A percentile compares a stretch with the other conserved stretches of the same genome.
Evolutionary conservation across 2,329 filamentous ascomycete species (phyloP).

Genomic region (Purpureocillium lavendulum): DNA sequence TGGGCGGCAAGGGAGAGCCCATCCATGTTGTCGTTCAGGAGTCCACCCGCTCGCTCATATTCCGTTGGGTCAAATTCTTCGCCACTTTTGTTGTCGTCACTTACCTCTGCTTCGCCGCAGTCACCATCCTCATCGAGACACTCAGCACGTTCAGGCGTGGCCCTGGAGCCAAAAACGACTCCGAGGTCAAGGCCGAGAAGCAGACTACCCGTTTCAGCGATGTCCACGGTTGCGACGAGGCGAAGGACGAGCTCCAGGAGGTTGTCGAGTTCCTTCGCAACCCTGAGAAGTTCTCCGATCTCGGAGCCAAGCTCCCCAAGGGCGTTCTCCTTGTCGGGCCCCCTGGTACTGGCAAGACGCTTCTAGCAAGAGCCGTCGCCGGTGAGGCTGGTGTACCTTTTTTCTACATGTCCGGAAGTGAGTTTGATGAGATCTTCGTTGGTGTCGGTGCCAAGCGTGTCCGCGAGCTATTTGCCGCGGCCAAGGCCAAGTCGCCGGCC

Average conservation of each 20-base stretch:
- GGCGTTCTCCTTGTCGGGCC: constrained; percentile 92
- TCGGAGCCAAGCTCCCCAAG: constrained; percentile 94
- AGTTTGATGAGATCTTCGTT: constrained; percentile 98
- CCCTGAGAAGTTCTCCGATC: constrained; percentile 84
- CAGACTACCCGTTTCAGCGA: constrained; percentile 88
- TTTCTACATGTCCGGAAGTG: constrained; percentile 99
- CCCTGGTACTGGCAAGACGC: constrained; percentile 94
- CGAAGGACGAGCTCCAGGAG: constrained; percentile 95
- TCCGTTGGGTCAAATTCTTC: constrained; percentile 87
- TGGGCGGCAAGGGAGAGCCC: constrained; percentile 73
- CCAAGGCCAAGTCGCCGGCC: constrained; percentile 75
- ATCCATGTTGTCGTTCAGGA: constrained; percentile 95
- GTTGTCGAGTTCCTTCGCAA: constrained; percentile 93
- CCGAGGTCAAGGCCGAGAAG: constrained; percentile 85
- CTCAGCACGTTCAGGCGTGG: constrained; percentile 68
- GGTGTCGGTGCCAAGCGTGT: constrained; percentile 95
- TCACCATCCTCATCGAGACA: constrained; percentile 77
- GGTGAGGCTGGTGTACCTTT: constrained; percentile 97
- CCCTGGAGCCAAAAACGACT: constrained; percentile 62
- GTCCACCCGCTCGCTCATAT: constrained; percentile 67
- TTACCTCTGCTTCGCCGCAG: constrained; percentile 70
- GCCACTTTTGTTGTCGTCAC: constrained; percentile 68
- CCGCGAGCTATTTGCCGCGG: constrained; percentile 79
- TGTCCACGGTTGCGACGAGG: constrained; percentile 95
- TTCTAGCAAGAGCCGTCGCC: constrained; percentile 89